These are phyloP conservation scores for Geopyxis carbonaria DNA, from an alignment of 495 filamentous ascomycete genomes.

Conservation along the genomic window DNA sequence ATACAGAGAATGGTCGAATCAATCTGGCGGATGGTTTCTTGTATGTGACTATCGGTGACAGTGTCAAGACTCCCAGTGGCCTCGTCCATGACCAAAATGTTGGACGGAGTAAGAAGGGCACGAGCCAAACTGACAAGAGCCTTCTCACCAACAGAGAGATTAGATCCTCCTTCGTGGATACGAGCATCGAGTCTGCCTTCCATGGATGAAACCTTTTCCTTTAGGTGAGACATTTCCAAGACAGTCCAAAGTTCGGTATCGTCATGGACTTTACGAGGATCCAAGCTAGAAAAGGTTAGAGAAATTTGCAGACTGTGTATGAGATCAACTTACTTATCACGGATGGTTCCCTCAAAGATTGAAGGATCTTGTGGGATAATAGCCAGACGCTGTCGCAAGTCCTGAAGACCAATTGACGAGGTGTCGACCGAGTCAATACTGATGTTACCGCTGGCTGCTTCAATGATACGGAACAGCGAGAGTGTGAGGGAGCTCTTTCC, in stretches of 20 bases:
- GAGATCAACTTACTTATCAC: constrained; percentile 48
- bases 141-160: constrained; percentile 74
- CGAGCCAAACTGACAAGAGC: constrained; percentile 87
- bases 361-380: constrained; percentile 98
- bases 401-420: constrained; percentile 72
- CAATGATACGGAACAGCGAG: constrained; percentile 90
- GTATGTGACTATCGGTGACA: constrained; percentile 23
- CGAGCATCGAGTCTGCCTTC: constrained; percentile 73
- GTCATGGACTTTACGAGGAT: constrained; percentile 86
- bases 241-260: constrained; percentile 98
- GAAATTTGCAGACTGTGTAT: too few species aligned
- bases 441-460: constrained; percentile 62
- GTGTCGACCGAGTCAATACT: constrained; percentile 81
- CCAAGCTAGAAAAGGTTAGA: constrained; percentile 37
- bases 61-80: constrained; percentile 86
- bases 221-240: constrained; percentile 82
- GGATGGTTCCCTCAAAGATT: constrained; percentile 86
- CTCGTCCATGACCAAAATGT: constrained; percentile 94
- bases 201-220: constrained; percentile 80
- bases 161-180: constrained; percentile 84
- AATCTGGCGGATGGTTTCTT: constrained; percentile 20
- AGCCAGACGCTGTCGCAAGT: constrained; percentile 75
- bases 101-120: constrained; percentile 83
- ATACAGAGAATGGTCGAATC: constrained; percentile 94
- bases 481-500: constrained; percentile 93